A percentile compares a stretch with the other conserved stretches of the same genome.
phyloP scores from a whole-genome alignment of 768 basidiomycete genomes.

The Ramaria rubella region DNA sequence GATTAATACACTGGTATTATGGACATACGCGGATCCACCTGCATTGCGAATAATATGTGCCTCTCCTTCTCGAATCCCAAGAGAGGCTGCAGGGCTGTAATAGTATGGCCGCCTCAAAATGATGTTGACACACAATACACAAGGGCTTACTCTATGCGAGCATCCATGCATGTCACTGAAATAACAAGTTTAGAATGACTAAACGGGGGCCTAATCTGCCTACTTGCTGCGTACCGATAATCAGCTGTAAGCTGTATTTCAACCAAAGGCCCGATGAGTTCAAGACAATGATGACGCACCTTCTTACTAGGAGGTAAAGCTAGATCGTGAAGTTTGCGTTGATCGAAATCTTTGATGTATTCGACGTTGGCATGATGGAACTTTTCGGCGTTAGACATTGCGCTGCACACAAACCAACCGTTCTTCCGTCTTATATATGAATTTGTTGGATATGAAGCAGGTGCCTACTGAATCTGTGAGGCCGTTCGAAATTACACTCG shows the following conservation, averaged over 20 bases:
- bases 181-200: background rate
- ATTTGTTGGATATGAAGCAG: background rate
- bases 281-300: slow-evolving; percentile 9
- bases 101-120: background rate
- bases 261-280: background rate
- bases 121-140: background rate
- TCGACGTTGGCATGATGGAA: slow-evolving; percentile 31
- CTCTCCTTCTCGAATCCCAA: slow-evolving; percentile 60
- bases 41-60: slow-evolving; percentile 71
- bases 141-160: slow-evolving; percentile 51
- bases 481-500: background rate
- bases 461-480: background rate
- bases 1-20: background rate
- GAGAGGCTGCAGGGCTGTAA: slow-evolving; percentile 46
- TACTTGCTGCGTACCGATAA: slow-evolving; percentile 16
- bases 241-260: slow-evolving; percentile 28
- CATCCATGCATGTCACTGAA: slow-evolving; percentile 68
- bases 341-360: slow-evolving; percentile 42
- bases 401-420: background rate
- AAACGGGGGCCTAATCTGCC: background rate
- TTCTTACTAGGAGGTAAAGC: slow-evolving; percentile 37
- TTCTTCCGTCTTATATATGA: background rate
- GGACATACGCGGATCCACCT: slow-evolving; percentile 55
- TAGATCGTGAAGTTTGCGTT: slow-evolving; percentile 31
- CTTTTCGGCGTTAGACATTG: background rate